phyloP scores from a whole-genome alignment of 2,329 filamentous ascomycete genomes.

The Penicillium griseofulvum region DNA sequence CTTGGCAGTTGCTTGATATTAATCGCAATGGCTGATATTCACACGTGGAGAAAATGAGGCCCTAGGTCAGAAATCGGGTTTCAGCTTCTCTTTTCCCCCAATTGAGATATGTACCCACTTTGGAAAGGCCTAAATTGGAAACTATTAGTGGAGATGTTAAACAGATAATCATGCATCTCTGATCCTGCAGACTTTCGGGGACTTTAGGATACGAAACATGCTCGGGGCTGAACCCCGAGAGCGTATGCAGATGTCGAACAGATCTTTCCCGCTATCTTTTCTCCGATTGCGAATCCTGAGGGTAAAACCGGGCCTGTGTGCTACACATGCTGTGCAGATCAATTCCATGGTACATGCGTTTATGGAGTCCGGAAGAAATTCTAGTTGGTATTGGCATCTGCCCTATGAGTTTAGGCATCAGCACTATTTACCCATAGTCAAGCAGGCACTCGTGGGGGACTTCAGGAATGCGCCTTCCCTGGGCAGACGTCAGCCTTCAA shows the following conservation, averaged over 20 bases:
- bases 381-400: constrained; percentile 12
- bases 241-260: not conserved
- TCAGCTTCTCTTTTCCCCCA: not conserved
- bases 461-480: not conserved
- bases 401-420: constrained; percentile 2
- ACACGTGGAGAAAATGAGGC: not conserved
- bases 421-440: not conserved
- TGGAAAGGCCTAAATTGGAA: constrained; percentile 7
- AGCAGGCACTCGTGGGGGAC: not conserved
- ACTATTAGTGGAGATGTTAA: constrained; percentile 5
- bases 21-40: not conserved
- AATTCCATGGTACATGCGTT: constrained; percentile 15
- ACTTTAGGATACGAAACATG: not conserved
- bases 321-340: constrained; percentile 17
- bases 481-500: constrained; percentile 1
- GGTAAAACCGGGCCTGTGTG: constrained; percentile 4
- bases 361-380: constrained; percentile 7
- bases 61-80: not conserved
- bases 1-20: constrained; percentile 10
- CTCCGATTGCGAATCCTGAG: not conserved
- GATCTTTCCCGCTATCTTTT: not conserved
- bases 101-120: not conserved
- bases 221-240: not conserved
- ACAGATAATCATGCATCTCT: constrained; percentile 11
- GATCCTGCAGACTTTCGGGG: constrained; percentile 6